These are phyloP conservation scores for Saitozyma podzolica DNA, from an alignment of 768 basidiomycete genomes.

Conservation along the genomic window DNA sequence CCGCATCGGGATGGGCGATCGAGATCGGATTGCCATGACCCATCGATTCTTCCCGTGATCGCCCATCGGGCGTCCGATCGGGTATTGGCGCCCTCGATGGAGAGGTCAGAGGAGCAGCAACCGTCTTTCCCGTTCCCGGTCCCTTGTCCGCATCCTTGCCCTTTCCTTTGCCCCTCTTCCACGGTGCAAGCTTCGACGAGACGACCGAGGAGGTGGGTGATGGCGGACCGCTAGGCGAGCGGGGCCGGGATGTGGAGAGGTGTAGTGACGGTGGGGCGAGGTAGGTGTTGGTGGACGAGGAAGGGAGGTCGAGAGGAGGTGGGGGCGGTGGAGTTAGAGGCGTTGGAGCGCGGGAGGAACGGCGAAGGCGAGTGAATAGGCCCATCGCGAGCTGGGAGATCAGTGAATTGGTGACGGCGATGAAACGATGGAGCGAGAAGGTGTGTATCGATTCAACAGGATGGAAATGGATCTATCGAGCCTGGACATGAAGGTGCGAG, in stretches of 20 bases:
- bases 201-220: background rate
- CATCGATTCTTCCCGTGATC: too few species aligned
- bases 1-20: too few species aligned
- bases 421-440: background rate
- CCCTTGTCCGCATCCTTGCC: slow-evolving; percentile 4
- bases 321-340: slow-evolving; percentile 1
- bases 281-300: slow-evolving; percentile 3
- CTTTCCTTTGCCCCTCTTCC: slow-evolving; percentile 12
- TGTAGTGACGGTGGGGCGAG: background rate
- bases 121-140: too few species aligned
- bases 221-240: too few species aligned
- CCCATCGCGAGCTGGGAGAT: background rate
- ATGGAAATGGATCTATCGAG: too few species aligned
- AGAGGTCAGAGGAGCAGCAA: too few species aligned
- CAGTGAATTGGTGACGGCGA: background rate
- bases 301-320: slow-evolving; percentile 11
- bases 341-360: background rate
- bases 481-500: too few species aligned
- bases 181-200: background rate
- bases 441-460: background rate
- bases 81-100: too few species aligned
- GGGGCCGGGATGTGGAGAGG: too few species aligned
- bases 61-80: too few species aligned
- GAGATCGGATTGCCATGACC: too few species aligned
- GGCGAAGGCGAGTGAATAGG: slow-evolving; percentile 1